phyloP scores from a whole-genome alignment of 345 rosid genomes.

The Hibiscus tridactylites region DNA sequence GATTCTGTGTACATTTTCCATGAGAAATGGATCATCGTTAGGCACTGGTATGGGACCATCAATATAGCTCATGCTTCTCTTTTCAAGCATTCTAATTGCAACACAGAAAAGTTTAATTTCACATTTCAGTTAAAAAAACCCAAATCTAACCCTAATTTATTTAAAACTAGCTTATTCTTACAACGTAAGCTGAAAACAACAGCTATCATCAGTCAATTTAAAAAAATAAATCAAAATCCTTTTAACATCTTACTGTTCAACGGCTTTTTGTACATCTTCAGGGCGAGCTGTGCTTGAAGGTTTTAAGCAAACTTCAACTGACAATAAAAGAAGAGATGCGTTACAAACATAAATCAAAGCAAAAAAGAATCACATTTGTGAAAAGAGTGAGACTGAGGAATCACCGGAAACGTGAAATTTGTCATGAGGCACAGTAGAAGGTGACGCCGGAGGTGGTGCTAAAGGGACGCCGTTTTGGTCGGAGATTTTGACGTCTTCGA shows the following conservation, averaged over 20 bases:
- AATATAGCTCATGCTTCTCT: slow-evolving; percentile 72
- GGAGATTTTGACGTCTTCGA: slow-evolving; percentile 17
- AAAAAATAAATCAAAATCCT: neutral
- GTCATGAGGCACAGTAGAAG: slow-evolving; percentile 27
- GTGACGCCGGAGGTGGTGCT: slow-evolving; percentile 19
- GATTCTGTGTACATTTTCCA: slow-evolving; percentile 66
- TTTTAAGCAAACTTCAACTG: slow-evolving; percentile 94
- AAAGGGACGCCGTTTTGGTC: slow-evolving; percentile 22
- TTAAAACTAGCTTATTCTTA: neutral
- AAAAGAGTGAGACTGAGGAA: neutral
- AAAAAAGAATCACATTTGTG: neutral
- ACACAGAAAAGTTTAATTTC: neutral
- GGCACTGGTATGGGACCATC: slow-evolving; percentile 86
- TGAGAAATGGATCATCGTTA: slow-evolving; percentile 50
- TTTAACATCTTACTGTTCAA: slow-evolving; percentile 44
- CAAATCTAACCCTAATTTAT: neutral
- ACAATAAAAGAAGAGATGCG: neutral
- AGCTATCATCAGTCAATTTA: neutral
- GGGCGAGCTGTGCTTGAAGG: slow-evolving; percentile 72
- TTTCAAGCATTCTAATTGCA: slow-evolving; percentile 72
- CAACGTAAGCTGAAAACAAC: neutral
- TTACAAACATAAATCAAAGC: neutral
- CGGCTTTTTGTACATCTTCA: slow-evolving; percentile 58
- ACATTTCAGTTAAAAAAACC: neutral
- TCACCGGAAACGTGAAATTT: slow-evolving; percentile 73